Conservation (phyloP, 495 filamentous ascomycete genomes). For the Penicillium ochrochloron region DNA sequence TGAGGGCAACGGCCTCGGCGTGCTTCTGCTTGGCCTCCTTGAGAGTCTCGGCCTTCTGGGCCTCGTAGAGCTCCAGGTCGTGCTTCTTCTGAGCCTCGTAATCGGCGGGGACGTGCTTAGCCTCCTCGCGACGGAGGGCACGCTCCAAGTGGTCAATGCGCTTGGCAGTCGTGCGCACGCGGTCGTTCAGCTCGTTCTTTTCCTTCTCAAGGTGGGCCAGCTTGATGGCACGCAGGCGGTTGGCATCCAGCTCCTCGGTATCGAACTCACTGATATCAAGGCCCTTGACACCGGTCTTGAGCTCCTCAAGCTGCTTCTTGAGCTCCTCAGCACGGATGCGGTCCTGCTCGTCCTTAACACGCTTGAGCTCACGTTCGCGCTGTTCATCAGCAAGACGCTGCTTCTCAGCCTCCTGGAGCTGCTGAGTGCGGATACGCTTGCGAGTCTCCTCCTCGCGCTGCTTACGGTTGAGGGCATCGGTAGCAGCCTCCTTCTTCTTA, state of each 20-base stretch:
- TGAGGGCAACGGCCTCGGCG: slow-evolving; percentile 86
- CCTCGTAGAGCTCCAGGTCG: slow-evolving; percentile 81
- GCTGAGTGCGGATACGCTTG: slow-evolving; percentile 81
- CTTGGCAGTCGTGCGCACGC: slow-evolving; percentile 88
- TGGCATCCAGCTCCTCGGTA: slow-evolving; percentile 82
- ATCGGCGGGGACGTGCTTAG: slow-evolving; percentile 87
- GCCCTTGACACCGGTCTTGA: slow-evolving; percentile 83
- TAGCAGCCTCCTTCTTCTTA: slow-evolving; percentile 93
- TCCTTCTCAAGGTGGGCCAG: slow-evolving; percentile 94
- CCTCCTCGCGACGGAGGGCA: slow-evolving; percentile 91
- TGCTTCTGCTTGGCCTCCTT: slow-evolving; percentile 84
- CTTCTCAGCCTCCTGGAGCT: slow-evolving; percentile 84
- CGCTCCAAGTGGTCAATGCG: slow-evolving; percentile 97
- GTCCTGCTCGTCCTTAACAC: slow-evolving; percentile 86
- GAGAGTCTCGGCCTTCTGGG: slow-evolving; percentile 72
- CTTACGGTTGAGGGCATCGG: slow-evolving; percentile 78
- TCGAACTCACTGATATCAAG: slow-evolving; percentile 79
- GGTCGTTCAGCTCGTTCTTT: slow-evolving; percentile 91
- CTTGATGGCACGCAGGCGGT: slow-evolving; percentile 89
- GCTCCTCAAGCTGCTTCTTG: slow-evolving; percentile 92
- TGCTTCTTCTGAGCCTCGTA: slow-evolving; percentile 81
- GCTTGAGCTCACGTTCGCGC: slow-evolving; percentile 84
- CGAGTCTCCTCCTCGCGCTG: slow-evolving; percentile 90
- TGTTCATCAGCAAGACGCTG: slow-evolving; percentile 88
- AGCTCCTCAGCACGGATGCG: slow-evolving; percentile 91